phyloP scores from a whole-genome alignment of 2,329 filamentous ascomycete genomes.

The Ramularia collo-cygni region DNA sequence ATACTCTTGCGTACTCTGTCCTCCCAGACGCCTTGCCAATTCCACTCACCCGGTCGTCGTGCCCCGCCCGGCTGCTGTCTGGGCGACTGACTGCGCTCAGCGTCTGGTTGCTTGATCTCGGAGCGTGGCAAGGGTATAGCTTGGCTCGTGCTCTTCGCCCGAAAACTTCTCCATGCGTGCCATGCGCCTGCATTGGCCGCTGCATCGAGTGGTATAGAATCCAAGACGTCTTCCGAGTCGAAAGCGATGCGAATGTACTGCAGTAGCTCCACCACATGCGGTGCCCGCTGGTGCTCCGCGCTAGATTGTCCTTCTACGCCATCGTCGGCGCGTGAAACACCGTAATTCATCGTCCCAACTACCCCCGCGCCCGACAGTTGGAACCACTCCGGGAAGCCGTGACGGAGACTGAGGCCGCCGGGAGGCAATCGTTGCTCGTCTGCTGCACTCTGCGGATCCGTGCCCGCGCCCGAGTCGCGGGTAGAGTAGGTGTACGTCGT shows the following conservation, averaged over 20 bases:
- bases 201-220: constrained; percentile 70
- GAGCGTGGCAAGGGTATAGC: constrained; percentile 10
- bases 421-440: constrained; percentile 79
- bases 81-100: constrained; percentile 20
- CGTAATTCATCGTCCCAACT: constrained; percentile 5
- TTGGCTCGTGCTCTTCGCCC: constrained; percentile 37
- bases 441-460: constrained; percentile 72
- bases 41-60: constrained; percentile 76
- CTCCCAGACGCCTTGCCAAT: constrained; percentile 97
- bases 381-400: constrained; percentile 90
- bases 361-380: constrained; percentile 2
- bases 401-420: constrained; percentile 80
- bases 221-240: constrained; percentile 67
- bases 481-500: constrained; percentile 94
- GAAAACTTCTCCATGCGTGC: constrained; percentile 82
- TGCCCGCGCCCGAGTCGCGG: constrained; percentile 63
- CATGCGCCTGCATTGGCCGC: constrained; percentile 88
- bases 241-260: constrained; percentile 79
- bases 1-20: constrained; percentile 76
- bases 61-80: constrained; percentile 37
- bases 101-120: constrained; percentile 8
- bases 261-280: constrained; percentile 52
- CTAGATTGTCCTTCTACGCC: constrained; percentile 4
- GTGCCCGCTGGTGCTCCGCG: constrained; percentile 11
- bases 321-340: constrained; percentile 4